Base-by-base conservation (phyloP, 1,284 basidiomycete genomes). In the Phellopilus nigrolimitatus region DNA sequence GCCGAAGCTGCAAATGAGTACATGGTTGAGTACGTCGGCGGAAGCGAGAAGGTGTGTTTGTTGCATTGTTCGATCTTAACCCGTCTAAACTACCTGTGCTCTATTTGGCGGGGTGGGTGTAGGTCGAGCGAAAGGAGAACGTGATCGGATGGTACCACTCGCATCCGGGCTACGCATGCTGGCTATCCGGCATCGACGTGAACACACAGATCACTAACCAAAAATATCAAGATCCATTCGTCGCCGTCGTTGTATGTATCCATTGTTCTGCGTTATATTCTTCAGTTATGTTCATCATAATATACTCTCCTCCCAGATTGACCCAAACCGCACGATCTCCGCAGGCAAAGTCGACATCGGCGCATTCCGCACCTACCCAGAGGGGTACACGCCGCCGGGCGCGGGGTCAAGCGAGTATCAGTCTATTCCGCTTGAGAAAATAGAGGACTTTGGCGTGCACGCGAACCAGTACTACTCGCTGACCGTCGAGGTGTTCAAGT, bases 121-220 rank as follows among this genome's bases (percentile, higher is more conserved):
- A 93, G 87, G 88, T 88, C 10, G 85, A 83, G 10, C 78, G 93
- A 55, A 68, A 84, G 15, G 95, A 98, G 66, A 84, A 97, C 61
- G 84, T 88, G 3, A 87, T 97, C 53, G 95, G 95, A n/a, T 99
- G 95, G 95, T 99, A 99, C 66, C 95, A 99, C 66, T 97, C 93
- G 40, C 94, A 97, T 71, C 94, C 95, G 2, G 94, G 94, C 10
- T 97, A 97, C 64, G 94, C 94, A 24, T 98, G 94, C 68, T 98
- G 94, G 94, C 73, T 97, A 9, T 95, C 92, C 7, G 94, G 94
- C 25, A 97, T 97, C 69, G 94, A 97, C 61, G 94, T 97, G 49
- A 88, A 88, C 67, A 99, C 95, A 0, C 95, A 99, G 66, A 79
- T 89, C 71, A 94, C 85, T 61, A 95, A 98, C 66, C 95, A 99